Conservation (phyloP, 345 rosid species). For the Conringia planisiliqua region DNA sequence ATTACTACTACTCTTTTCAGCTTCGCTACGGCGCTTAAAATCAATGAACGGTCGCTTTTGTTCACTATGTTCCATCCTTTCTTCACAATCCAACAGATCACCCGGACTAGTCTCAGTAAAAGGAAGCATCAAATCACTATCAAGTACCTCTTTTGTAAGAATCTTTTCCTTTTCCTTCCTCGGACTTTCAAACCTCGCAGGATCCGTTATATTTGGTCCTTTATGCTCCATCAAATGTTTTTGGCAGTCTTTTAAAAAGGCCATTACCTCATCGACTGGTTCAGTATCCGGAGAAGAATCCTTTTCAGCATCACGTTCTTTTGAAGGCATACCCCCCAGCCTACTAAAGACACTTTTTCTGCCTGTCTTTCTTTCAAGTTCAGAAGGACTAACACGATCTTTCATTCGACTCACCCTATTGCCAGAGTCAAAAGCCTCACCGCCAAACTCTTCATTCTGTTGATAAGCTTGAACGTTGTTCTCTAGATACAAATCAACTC, state of each 20-base stretch:
- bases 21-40: conserved; percentile 51
- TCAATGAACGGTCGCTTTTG: conserved; percentile 41
- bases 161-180: conserved; percentile 29
- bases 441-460: conserved; percentile 18
- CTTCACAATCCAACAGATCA: conserved; percentile 15
- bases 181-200: neutral
- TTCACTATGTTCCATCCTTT: conserved; percentile 14
- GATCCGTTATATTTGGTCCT: neutral
- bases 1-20: conserved; percentile 20
- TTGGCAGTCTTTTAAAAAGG: conserved; percentile 31
- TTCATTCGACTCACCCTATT: conserved; percentile 9
- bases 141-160: conserved; percentile 9
- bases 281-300: conserved; percentile 7
- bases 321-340: conserved; percentile 34
- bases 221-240: conserved; percentile 33
- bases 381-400: conserved; percentile 5
- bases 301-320: conserved; percentile 6
- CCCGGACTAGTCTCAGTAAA: conserved; percentile 16
- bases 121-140: conserved; percentile 21
- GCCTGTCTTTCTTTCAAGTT: conserved; percentile 16
- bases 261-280: conserved; percentile 54
- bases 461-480: conserved; percentile 15
- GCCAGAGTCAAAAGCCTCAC: conserved; percentile 25
- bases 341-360: conserved; percentile 55
- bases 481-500: conserved; percentile 19